phyloP scores from a whole-genome alignment of 306 rosid species.

The Gleditsia sinensis region DNA sequence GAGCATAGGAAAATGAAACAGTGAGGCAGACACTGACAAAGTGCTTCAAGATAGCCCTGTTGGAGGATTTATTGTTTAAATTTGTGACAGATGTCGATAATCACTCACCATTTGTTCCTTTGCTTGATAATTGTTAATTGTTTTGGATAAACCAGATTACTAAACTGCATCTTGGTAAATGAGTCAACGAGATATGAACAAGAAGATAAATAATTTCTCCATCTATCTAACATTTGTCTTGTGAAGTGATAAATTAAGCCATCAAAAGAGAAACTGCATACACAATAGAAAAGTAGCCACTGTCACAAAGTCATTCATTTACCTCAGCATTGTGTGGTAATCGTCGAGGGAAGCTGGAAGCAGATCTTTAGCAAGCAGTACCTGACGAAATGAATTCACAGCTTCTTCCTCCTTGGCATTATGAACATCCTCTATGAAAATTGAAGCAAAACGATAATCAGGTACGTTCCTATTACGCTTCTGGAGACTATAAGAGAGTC shows the following conservation, averaged over 20 bases:
- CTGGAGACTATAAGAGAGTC: constrained; percentile 58
- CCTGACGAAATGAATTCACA: constrained; percentile 66
- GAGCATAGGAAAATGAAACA: constrained; percentile 17
- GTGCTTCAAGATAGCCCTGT: not conserved
- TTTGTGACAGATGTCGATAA: not conserved
- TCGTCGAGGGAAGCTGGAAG: constrained; percentile 82
- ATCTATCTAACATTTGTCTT: not conserved
- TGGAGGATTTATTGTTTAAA: not conserved
- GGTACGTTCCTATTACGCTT: constrained; percentile 72
- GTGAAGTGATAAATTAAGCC: constrained; percentile 18
- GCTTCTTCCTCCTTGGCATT: constrained; percentile 89
- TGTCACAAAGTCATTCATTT: constrained; percentile 21
- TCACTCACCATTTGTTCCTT: not conserved
- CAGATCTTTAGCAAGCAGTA: constrained; percentile 58
- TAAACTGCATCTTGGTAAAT: constrained; percentile 17
- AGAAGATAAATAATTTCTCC: constrained; percentile 10
- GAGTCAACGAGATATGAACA: constrained; percentile 21
- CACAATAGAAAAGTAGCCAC: not conserved
- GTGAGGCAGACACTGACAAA: constrained; percentile 22
- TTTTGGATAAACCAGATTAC: constrained; percentile 1
- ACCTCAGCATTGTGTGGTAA: constrained; percentile 95
- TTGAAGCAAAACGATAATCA: constrained; percentile 59
- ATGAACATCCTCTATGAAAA: constrained; percentile 83
- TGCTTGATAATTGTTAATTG: constrained; percentile 3
- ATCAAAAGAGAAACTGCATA: constrained; percentile 19